Evolutionary conservation across 768 basidiomycete genomes (phyloP), one percentile per base, ranked within the genome.

Genomic region (Amanita inopinata): DNA sequence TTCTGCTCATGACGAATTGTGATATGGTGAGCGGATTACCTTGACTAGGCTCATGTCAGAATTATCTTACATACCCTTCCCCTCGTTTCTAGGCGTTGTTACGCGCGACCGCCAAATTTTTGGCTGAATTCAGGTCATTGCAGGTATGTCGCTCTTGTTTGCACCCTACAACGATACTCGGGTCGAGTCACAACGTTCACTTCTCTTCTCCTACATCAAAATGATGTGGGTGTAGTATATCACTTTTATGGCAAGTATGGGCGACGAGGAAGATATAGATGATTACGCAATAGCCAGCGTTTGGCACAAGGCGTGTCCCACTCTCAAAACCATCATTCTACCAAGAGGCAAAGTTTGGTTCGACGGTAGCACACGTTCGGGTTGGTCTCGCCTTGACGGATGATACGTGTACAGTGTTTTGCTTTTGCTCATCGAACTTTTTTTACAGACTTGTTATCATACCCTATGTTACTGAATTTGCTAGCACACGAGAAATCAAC

Each of bases 311-410:
- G 69, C 69, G 18, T 82, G 80, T 55, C 74, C 76, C 3, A 76
- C 78, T 0, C 61, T 82, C 22, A 64, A 65, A 45, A 80, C 80
- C 0, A 76, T 83, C 40, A 80, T 83, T 11, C 58, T 83, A 0
- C 78, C 80, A 0, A 66, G 67, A 45, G 80, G 80, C 2, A 59
- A 69, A 40, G 71, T 80, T 5, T 83, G 80, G 80, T 79, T 78
- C 40, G 62, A 67, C 40, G 61, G 53, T 23, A 46, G 46, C 27
- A 40, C 34, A 30, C 31, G 30, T 24, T 33, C 12, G 33, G 42
- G 42, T 12, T 43, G 42, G 42, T 34, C 33, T n/a, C 34, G 42
- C 34, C 33, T 36, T 20, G 42, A 3, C 22, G 32, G 22, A 9
- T 40, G 18, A 31, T 19, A 2, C n/a, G n/a, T n/a, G n/a, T n/a